A percentile compares a stretch with the other conserved stretches of the same genome.
These are phyloP conservation scores for Coelastrella sp. DNA, from an alignment of 139 green algal species.

Conservation along the genomic window DNA sequence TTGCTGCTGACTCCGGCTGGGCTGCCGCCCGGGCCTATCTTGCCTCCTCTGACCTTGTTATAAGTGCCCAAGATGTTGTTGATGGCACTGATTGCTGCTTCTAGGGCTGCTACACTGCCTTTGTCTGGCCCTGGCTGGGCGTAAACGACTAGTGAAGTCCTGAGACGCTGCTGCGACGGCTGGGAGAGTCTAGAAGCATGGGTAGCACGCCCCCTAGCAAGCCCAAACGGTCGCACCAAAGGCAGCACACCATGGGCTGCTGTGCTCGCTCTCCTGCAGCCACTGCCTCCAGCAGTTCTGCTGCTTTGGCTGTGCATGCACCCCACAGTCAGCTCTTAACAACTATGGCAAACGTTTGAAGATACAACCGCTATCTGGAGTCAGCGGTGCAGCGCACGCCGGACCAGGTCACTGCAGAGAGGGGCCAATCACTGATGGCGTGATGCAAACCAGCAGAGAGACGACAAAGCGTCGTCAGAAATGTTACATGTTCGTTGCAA, in stretches of 20 bases:
- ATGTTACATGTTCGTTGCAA: no score
- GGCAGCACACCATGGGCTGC: neutral
- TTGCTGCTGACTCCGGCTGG: neutral
- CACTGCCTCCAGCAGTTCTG: neutral
- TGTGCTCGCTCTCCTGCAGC: no score
- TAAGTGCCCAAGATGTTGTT: conserved; percentile 39
- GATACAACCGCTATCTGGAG: no score
- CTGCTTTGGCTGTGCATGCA: neutral
- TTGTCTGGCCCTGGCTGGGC: conserved; percentile 20
- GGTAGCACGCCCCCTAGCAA: neutral
- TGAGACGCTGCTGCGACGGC: neutral
- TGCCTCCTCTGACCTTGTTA: neutral
- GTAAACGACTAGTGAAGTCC: neutral
- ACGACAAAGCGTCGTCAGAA: no score
- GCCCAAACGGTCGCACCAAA: neutral
- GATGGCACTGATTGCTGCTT: conserved; percentile 33
- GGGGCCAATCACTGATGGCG: no score
- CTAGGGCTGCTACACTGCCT: conserved; percentile 38
- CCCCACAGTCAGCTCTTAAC: no score
- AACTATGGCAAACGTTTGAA: no score
- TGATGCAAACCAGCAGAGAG: no score
- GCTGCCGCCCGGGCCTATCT: neutral
- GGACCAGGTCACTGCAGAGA: neutral
- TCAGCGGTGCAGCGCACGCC: neutral
- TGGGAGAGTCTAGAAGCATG: neutral